Evolutionary conservation across 805 yeast genomes (phyloP).

Genomic region (Kuraishia molischiana): DNA sequence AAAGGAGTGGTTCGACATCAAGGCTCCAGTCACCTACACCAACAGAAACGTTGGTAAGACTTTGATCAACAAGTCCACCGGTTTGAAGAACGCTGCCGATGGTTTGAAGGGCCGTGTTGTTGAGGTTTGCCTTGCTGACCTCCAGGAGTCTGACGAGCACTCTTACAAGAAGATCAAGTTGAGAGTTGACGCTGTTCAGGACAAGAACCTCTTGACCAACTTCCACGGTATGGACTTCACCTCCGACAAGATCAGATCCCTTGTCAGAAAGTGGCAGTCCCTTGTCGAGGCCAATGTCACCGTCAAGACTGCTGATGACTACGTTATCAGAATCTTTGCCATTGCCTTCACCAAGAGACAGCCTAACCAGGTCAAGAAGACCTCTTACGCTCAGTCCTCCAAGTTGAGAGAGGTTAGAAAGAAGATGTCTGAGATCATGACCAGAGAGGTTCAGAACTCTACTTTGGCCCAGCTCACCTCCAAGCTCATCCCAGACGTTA

Average conservation of each 20-base stretch:
- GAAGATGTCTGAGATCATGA: constrained; percentile 92
- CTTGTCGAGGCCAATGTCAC: constrained; percentile 97
- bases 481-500: constrained; percentile 97
- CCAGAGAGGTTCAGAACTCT: constrained; percentile 90
- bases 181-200: constrained; percentile 98
- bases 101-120: constrained; percentile 97
- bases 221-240: constrained; percentile 99
- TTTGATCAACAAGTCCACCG: constrained; percentile 95
- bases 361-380: constrained; percentile 94
- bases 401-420: constrained; percentile 96
- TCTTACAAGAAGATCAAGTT: constrained; percentile 94
- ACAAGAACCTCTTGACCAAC: constrained; percentile 97
- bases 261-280: constrained; percentile 99
- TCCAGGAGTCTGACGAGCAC: constrained; percentile 98
- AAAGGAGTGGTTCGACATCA: constrained; percentile 97
- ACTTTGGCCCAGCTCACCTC: constrained; percentile 95
- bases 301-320: constrained; percentile 96
- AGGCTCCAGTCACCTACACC: constrained; percentile 98
- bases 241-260: constrained; percentile 92
- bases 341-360: constrained; percentile 98
- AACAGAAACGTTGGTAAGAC: constrained; percentile 99
- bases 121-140: constrained; percentile 93
- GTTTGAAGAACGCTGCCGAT: constrained; percentile 96
- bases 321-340: constrained; percentile 92
- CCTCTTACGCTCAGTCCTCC: constrained; percentile 95